A percentile compares a stretch with the other conserved stretches of the same genome.
Evolutionary conservation across 2,329 filamentous ascomycete species (phyloP).

Genomic region (Ophiostoma sp.): DNA sequence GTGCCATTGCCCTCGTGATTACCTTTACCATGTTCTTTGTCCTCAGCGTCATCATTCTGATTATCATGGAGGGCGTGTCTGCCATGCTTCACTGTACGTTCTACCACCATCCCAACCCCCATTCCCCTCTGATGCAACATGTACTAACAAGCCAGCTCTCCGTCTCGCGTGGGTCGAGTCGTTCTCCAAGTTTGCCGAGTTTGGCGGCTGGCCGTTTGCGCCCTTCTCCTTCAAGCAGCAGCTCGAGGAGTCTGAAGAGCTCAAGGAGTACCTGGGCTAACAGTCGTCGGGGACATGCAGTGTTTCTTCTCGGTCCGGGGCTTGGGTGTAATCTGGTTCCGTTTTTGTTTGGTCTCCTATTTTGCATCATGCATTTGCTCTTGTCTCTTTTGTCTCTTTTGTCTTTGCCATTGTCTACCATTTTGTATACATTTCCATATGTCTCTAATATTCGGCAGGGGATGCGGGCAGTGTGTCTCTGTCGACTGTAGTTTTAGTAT

Average conservation of each 20-base stretch:
- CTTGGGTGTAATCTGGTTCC: background rate
- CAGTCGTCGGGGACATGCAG: too few relatives aligned
- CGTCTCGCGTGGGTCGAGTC: constrained; percentile 95
- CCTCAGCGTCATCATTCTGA: constrained; percentile 63
- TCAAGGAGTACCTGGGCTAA: constrained; percentile 51
- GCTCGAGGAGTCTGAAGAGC: constrained; percentile 72
- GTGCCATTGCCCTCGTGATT: constrained; percentile 73
- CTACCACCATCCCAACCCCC: background rate
- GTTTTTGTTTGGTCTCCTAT: background rate
- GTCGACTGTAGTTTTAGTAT: constrained; percentile 21
- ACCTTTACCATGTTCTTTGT: constrained; percentile 88
- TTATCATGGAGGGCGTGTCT: constrained; percentile 92
- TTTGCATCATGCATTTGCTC: constrained; percentile 9
- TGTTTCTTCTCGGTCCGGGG: background rate
- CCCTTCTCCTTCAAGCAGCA: constrained; percentile 83
- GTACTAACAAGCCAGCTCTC: constrained; percentile 38
- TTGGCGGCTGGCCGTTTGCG: constrained; percentile 77
- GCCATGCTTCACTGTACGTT: constrained; percentile 71
- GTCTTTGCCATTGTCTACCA: background rate
- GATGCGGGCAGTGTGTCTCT: background rate
- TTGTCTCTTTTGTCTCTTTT: constrained; percentile 13
- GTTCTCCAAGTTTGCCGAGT: constrained; percentile 96
- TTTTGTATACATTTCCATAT: background rate
- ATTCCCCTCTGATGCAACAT: background rate
- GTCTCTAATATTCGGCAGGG: constrained; percentile 9